Evolutionary conservation across 2,329 filamentous ascomycete genomes (phyloP).

Genomic region (Ceratocystis alfenasii): DNA sequence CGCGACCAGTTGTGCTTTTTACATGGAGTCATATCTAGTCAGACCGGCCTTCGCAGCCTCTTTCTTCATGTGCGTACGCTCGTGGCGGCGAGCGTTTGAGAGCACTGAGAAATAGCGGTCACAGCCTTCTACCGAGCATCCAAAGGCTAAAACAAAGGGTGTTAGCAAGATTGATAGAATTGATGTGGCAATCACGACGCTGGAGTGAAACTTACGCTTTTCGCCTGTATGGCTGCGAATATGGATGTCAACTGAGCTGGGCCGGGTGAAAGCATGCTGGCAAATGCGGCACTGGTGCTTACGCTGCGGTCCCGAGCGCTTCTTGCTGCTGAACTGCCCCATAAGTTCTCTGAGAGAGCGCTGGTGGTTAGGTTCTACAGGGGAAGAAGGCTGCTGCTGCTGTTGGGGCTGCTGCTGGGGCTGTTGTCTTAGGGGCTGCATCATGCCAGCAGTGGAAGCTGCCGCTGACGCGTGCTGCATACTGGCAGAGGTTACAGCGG

Average conservation of each 20-base stretch:
- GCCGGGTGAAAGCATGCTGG: slow-evolving; percentile 91
- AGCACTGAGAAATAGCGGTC: slow-evolving; percentile 95
- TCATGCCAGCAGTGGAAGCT: background rate
- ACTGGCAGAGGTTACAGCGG: background rate
- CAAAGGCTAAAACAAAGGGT: slow-evolving; percentile 53
- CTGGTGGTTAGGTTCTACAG: slow-evolving; percentile 18
- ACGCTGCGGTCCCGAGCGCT: slow-evolving; percentile 91
- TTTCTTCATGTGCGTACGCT: slow-evolving; percentile 75
- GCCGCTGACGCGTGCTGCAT: background rate
- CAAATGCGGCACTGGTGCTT: slow-evolving; percentile 99
- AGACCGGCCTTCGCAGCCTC: slow-evolving; percentile 16
- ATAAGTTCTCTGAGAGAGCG: slow-evolving; percentile 52
- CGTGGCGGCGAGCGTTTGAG: slow-evolving; percentile 84
- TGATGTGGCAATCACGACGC: background rate
- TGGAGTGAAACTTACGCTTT: slow-evolving; percentile 61
- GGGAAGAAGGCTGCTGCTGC: slow-evolving; percentile 7
- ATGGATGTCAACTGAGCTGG: slow-evolving; percentile 88
- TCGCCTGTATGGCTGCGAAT: slow-evolving; percentile 99
- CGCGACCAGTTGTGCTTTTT: background rate
- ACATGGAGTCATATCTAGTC: slow-evolving; percentile 4
- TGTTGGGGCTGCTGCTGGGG: background rate
- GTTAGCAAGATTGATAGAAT: slow-evolving; percentile 19
- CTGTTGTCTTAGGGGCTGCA: background rate
- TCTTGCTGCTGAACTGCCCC: slow-evolving; percentile 94
- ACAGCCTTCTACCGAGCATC: slow-evolving; percentile 87